Percentiles rank a stretch among this genome's conserved stretches.
Evolutionary conservation across 169 alveolate species (phyloP).

Genomic region (Eimeria necatrix): DNA sequence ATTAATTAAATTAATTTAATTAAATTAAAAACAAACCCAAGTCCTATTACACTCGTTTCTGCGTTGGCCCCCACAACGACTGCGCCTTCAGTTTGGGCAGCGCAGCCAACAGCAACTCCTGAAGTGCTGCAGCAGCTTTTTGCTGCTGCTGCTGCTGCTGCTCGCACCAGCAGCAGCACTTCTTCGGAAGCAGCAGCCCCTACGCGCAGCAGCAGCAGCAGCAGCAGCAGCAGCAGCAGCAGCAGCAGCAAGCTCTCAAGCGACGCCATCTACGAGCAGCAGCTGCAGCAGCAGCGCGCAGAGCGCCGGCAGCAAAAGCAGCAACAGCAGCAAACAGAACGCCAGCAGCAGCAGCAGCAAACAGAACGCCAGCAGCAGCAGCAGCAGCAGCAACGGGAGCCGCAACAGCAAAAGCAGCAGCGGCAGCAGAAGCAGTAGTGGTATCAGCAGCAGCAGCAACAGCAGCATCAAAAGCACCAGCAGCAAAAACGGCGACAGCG

Average conservation of each 20-base stretch:
- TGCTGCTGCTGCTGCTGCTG: conserved; percentile 3
- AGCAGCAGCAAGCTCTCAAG: background rate
- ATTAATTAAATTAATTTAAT: too few species aligned
- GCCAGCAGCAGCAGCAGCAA: background rate
- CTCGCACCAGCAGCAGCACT: background rate
- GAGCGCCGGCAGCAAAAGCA: too few species aligned
- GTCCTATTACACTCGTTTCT: conserved; percentile 12
- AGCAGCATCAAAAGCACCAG: background rate
- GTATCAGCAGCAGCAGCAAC: background rate
- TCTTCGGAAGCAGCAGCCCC: background rate
- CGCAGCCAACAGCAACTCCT: conserved; percentile 32
- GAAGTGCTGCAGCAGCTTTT: background rate
- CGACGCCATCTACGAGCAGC: background rate
- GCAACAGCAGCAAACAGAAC: background rate
- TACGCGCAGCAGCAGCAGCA: conserved; percentile 1
- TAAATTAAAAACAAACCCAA: background rate
- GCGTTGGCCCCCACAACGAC: conserved; percentile 20
- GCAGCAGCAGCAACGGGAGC: background rate
- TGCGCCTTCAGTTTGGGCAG: background rate
- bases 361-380: background rate
- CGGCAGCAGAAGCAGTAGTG: background rate
- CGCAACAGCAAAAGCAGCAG: background rate
- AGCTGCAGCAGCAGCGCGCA: too few species aligned
- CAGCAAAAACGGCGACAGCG: background rate
- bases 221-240: background rate